Base-by-base conservation (phyloP, 2,329 filamentous ascomycete species). In the Calonectria pteridis region DNA sequence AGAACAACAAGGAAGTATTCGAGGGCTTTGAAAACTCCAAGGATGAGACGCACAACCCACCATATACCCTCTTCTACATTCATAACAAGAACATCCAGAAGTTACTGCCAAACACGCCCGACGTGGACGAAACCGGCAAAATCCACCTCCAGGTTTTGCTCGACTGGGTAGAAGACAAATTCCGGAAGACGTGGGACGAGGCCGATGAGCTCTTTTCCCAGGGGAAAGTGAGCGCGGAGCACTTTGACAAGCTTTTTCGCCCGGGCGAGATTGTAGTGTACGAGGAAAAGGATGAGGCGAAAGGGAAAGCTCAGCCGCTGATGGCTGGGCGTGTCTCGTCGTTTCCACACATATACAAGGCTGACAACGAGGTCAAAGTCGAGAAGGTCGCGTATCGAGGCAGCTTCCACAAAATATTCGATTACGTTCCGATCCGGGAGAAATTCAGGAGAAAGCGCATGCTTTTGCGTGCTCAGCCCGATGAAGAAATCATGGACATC, bases 81-180 rank as follows among this genome's bases (percentile, higher is more conserved):
- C 35, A 73, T 16, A 55, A 58, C 16, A 67, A 35, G 7, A 31
- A 20, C 2, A 5, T 70, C 4, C 26, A 63, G n/a, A 6, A 67
- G 3, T 16, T 28, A 2, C 6, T 55, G 1, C 20, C 14, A 6
- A 9, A n/a, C 5, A 23, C 11, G 6, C 23, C 16, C 23, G n/a
- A 43, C 1, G 10, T 73, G 20, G 37, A 43, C 18, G 53, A 73
- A 20, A n/a, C 40, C 3, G 40, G 2, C 9, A 70, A 29, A 51
- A 26, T 18, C 16, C 26, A 55, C 9, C n/a, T 73, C 4, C 10
- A 7, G 14, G 11, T 18, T 20, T 23, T 75, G 13, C 53, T 71
- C 7, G n/a, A 64, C 2, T 75, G 73, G 73, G 67, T 75, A 66
- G 70, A 73, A 53, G 14, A 31, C 31, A 67, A 64, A n/a, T 50